Base-by-base conservation (phyloP, 805 yeast species). In the Candida mattraensis region DNA sequence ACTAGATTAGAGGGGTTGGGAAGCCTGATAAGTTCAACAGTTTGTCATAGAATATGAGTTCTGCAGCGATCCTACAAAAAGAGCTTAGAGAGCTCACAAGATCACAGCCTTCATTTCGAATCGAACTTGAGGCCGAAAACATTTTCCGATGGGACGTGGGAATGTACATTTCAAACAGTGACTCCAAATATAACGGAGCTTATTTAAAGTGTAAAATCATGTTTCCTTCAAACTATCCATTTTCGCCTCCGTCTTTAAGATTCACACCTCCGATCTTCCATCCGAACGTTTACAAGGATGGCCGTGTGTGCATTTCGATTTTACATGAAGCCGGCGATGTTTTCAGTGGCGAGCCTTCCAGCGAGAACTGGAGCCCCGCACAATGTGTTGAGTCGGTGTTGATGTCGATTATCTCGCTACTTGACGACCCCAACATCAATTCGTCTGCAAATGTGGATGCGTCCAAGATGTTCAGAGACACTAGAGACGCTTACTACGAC, bases 381-480 rank as follows among this genome's bases (percentile, higher is more conserved):
- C 96, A 89, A 66, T 83, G 93, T 16, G 97, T 87, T 7, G 97
- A 91, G 63, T 71, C 85, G 20, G 96, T 91, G 7, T 73, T 91
- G 53, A 83, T 91, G 37, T 85, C 95, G 21, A 89, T 91, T 47
- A 84, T 91, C 13, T 87, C 96, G 7, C 72, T 91, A 34, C 72
- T 91, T 51, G 95, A 88, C 54, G 97, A 91, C 60, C 98, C 98
- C 35, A 91, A 91, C 64, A 82, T 86, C 40, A 76, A 79, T 42
- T 86, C 96, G 1, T 97, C 98, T 5, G 98, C 98, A 5, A 91
- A 91, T 61, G 89, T 91, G 33, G 98, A 91, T 61, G 98, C 98
- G 12, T 85, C 95, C 13, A 87, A 88, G 28, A 86, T 84, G 51
- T 88, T 87, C 76, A 74, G 95, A 53, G 87, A 85, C 53, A 77